phyloP scores from a whole-genome alignment of 1,284 basidiomycete species.

The Tremellales sp. region DNA sequence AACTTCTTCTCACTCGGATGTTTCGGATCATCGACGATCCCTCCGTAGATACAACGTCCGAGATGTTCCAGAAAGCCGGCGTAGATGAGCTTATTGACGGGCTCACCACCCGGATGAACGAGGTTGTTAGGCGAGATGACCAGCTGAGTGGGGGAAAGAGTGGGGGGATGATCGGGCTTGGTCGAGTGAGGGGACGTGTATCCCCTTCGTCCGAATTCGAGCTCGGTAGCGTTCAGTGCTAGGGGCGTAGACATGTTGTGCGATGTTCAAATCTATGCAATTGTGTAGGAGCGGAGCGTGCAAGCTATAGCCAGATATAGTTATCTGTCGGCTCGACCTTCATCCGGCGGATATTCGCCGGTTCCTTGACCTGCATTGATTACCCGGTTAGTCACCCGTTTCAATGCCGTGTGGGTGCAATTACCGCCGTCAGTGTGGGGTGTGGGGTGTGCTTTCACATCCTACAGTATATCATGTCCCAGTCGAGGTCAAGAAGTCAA shows the following conservation, averaged over 20 bases:
- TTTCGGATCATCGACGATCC: conserved; percentile 53
- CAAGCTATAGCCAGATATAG: too few species aligned
- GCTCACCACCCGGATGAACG: conserved; percentile 7
- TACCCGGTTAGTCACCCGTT: too few species aligned
- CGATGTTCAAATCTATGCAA: too few species aligned
- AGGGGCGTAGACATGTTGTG: background rate
- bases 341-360: too few species aligned
- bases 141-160: conserved; percentile 2
- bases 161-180: conserved; percentile 2
- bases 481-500: conserved; percentile 38
- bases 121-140: conserved; percentile 3
- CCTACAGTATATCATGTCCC: too few species aligned
- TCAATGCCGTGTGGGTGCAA: too few species aligned
- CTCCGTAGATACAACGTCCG: conserved; percentile 59
- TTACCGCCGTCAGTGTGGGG: too few species aligned
- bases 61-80: conserved; percentile 61
- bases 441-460: too few species aligned
- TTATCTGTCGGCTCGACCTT: too few species aligned
- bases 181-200: background rate
- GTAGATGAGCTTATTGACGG: conserved; percentile 46
- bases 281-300: too few species aligned
- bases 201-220: background rate
- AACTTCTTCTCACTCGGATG: conserved; percentile 38
- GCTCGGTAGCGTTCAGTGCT: background rate
- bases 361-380: too few species aligned